Evolutionary conservation across 345 rosid species (phyloP).

Genomic region (Kandelia obovata): DNA sequence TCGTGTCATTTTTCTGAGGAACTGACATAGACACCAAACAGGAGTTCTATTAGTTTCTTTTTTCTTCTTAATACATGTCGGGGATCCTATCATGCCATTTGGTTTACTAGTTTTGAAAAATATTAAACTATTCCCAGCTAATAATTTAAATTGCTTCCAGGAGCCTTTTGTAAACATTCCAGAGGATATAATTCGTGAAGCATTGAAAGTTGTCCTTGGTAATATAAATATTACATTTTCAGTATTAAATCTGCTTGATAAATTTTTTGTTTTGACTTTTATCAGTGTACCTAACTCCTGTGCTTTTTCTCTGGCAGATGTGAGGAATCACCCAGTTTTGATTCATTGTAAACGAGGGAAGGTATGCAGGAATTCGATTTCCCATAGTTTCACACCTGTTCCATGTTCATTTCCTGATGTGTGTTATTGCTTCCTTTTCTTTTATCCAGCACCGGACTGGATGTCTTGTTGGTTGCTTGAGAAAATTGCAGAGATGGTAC

Average conservation of each 20-base stretch:
- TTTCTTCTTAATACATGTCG: too few relatives aligned
- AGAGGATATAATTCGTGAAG: conserved; percentile 72
- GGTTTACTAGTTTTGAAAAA: neutral
- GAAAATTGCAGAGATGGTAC: conserved; percentile 84
- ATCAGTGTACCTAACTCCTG: conserved; percentile 1
- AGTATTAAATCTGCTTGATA: conserved; percentile 1
- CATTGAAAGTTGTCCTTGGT: conserved; percentile 85
- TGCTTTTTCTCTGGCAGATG: conserved; percentile 44
- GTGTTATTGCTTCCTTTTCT: neutral
- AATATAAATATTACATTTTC: conserved; percentile 18
- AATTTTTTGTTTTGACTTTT: neutral
- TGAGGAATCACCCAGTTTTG: conserved; percentile 80
- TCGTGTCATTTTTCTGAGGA: too few relatives aligned
- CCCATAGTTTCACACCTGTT: neutral
- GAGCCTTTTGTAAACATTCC: conserved; percentile 80
- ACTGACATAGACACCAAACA: too few relatives aligned
- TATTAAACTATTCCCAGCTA: neutral
- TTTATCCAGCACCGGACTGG: conserved; percentile 88
- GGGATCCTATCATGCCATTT: neutral
- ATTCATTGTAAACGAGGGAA: conserved; percentile 95
- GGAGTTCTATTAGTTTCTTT: too few relatives aligned
- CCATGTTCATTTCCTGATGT: neutral
- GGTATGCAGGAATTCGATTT: conserved; percentile 37
- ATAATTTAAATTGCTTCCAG: conserved; percentile 39
- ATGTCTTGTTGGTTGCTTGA: conserved; percentile 87